Percentiles rank a stretch among this genome's conserved stretches.
phyloP scores from a whole-genome alignment of 371 early-diverging fungal species.

The Homolaphlyctis polyrhiza region DNA sequence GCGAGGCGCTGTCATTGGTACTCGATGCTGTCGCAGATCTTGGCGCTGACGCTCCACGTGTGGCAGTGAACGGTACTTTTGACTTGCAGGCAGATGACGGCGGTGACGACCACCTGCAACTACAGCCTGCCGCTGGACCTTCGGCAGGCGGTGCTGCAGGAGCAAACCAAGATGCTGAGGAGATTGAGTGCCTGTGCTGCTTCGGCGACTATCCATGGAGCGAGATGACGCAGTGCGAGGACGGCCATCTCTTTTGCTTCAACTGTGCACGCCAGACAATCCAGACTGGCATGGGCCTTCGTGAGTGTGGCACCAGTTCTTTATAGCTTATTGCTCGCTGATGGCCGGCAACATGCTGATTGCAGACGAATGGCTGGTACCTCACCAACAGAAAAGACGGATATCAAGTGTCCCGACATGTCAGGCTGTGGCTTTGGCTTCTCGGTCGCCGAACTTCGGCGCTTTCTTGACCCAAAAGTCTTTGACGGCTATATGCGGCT shows the following conservation, averaged over 20 bases:
- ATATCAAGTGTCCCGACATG: conserved; percentile 40
- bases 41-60: not conserved
- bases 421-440: conserved; percentile 36
- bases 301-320: too few relatives aligned
- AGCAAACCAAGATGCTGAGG: not conserved
- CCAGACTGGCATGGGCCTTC: conserved; percentile 38
- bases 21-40: not conserved
- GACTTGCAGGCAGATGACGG: not conserved
- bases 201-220: conserved; percentile 6
- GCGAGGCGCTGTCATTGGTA: not conserved
- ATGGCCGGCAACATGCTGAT: too few relatives aligned
- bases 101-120: not conserved
- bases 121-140: not conserved
- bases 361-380: too few relatives aligned
- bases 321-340: too few relatives aligned
- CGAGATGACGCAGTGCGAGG: conserved; percentile 39
- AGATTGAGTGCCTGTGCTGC: conserved; percentile 23
- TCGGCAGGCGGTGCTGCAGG: not conserved
- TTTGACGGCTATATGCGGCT: conserved; percentile 34
- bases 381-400: conserved; percentile 20
- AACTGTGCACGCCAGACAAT: conserved; percentile 39
- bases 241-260: conserved; percentile 48
- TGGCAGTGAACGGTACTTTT: not conserved
- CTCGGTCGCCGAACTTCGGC: conserved; percentile 25
- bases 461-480: conserved; percentile 28